Evolutionary conservation across 2,329 filamentous ascomycete species (phyloP), one percentile per base, ranked within the genome.

Genomic region (Talaromyces rugulosus): DNA sequence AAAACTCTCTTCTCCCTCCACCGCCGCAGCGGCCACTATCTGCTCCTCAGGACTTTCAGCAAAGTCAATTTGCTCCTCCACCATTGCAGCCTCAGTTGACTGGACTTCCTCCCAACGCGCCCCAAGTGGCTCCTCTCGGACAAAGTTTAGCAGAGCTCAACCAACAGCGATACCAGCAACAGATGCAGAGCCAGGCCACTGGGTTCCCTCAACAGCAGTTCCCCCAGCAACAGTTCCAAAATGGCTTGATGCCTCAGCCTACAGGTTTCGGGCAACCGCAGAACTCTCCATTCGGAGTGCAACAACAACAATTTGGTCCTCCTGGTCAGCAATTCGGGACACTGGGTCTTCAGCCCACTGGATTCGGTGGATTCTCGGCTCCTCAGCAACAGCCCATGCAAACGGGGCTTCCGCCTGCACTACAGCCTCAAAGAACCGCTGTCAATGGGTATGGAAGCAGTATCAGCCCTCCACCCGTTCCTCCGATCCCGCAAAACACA

Each of bases 31-130:
- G 95, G 64, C 89, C 95, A 7, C 83, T 95, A 12, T 97, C 94
- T 47, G 94, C 95, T 44, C 94, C 95, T 30, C 90, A 92, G 73
- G 90, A 92, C 59, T 89, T 82, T 63, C 89, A 89, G 71, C 87
- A 87, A 53, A 92, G 84, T 74, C 83, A 82, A 4, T 95, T 96
- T 73, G 84, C 85, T 7, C 85, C 89, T 18, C 87, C 91, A 56
- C 87, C 91, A 16, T 77, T 97, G 67, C 89, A 93, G 72, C 87
- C 92, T 58, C 94, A 97, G 72, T 85, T 93, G 75, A 97, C 95
- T 5, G 92, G 94, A 8, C 68, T 83, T 59, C 83, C 85, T 66
- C 85, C 86, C 70, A 79, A 79, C 11, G 70, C 69, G 3, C 74
- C 73, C 14, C 87, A 87, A 65, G 81, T 91, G 61, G 89, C 90